These are phyloP conservation scores for Naganishia sp. DNA, from an alignment of 1,284 basidiomycete species.

Conservation along the genomic window DNA sequence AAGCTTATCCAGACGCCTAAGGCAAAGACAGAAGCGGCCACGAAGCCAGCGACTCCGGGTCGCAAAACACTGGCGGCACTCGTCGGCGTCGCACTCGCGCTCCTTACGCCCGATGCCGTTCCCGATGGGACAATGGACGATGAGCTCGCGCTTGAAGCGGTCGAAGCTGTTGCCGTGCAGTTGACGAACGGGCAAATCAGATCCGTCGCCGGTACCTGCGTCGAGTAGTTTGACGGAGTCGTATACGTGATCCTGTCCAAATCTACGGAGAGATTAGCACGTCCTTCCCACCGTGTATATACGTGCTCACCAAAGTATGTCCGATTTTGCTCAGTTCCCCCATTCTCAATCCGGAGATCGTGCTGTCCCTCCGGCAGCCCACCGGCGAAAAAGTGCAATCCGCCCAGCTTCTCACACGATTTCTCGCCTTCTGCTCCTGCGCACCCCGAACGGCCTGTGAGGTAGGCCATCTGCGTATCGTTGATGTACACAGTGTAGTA, in stretches of 20 bases:
- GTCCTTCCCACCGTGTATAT: background rate
- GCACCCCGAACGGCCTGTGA: constrained; percentile 50
- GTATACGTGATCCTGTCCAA: constrained; percentile 52
- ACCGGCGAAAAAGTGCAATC: constrained; percentile 45
- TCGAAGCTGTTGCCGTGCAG: constrained; percentile 24
- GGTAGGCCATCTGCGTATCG: constrained; percentile 39
- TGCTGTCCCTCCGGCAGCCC: constrained; percentile 45
- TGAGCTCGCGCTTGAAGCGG: constrained; percentile 6
- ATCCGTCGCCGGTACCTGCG: background rate
- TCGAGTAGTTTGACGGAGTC: constrained; percentile 41
- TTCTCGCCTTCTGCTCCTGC: constrained; percentile 40
- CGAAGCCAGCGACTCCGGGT: background rate
- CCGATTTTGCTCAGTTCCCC: constrained; percentile 38
- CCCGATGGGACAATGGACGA: background rate
- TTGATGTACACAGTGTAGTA: constrained; percentile 49
- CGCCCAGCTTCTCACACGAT: constrained; percentile 53
- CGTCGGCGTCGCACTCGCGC: background rate
- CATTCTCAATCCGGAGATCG: constrained; percentile 46
- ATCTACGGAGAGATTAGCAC: constrained; percentile 38
- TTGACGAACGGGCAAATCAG: constrained; percentile 27
- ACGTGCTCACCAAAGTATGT: constrained; percentile 51
- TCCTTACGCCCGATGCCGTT: background rate
- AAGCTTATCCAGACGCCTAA: constrained; percentile 1
- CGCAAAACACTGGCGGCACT: background rate
- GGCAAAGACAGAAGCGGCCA: background rate